Percentiles rank a stretch among this genome's conserved stretches.
These are phyloP conservation scores for Sisymbrium altissimum DNA, from an alignment of 345 rosid species.

Conservation along the genomic window DNA sequence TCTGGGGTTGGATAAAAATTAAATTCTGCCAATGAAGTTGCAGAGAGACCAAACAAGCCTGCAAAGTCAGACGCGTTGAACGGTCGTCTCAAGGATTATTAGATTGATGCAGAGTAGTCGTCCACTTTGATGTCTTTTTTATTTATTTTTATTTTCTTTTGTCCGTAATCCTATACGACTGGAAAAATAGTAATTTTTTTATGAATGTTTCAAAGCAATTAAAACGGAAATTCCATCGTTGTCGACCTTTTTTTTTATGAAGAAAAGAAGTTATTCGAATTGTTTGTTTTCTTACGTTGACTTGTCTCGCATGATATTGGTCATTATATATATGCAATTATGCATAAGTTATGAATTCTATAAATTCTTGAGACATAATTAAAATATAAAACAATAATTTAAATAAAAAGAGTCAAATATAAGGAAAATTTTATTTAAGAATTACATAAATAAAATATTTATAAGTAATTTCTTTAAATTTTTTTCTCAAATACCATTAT, in stretches of 20 bases:
- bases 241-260: neutral
- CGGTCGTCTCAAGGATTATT: slow-evolving; percentile 22
- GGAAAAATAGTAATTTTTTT: neutral
- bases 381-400: no score
- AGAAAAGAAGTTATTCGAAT: no score
- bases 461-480: no score
- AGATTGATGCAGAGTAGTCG: slow-evolving; percentile 15
- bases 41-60: slow-evolving; percentile 16
- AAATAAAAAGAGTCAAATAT: no score
- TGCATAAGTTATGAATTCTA: no score
- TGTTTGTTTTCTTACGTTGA: neutral
- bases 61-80: slow-evolving; percentile 41
- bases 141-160: neutral
- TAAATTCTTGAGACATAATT: neutral
- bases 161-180: neutral
- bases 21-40: slow-evolving; percentile 19
- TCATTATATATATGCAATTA: no score
- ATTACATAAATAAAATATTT: no score
- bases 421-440: no score
- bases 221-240: neutral
- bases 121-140: slow-evolving; percentile 20
- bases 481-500: no score
- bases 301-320: neutral
- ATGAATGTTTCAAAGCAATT: slow-evolving; percentile 7
- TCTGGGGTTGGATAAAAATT: slow-evolving; percentile 12